Evolutionary conservation across 352 stramenopile species (phyloP), one percentile per base, ranked within the genome.

Genomic region (Thalassiosira hispida): DNA sequence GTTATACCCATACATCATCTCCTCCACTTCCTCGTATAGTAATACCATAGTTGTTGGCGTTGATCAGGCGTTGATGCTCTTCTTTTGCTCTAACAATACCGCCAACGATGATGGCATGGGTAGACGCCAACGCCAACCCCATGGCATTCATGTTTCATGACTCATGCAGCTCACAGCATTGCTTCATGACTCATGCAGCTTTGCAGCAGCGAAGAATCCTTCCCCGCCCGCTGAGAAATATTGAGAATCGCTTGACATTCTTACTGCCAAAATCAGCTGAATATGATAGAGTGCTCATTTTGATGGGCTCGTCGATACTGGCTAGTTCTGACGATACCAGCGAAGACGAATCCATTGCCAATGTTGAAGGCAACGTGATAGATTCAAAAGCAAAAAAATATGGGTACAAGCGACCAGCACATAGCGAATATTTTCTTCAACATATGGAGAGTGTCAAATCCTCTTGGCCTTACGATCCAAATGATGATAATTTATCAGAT

Each of bases 371-470:
- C 14, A 46, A 55, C 56, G 38, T 47, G 14, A 16, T 14, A 22
- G 40, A 42, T 65, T 52, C 20, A 3, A 49, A 49, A 35, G 29
- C 18, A 35, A 25, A 66, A 46, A 57, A 35, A 33, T 22, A 63
- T 11, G 18, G 11, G 1, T 81, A 75, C 52, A 65, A 52, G 6
- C 64, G 63, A 16, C 64, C 64, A 47, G 42, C 44, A 51, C 63
- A 81, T 25, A 71, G 56, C 44, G 63, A 81, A 18, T 69, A 29
- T 31, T 81, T 81, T 25, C 64, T 74, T 25, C n/a, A 23, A 20
- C 73, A 81, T 49, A 47, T 81, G 8, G 60, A 71, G 22, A 62
- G 59, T 25, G 73, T 81, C 4, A 70, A 61, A 23, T 62, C 64
- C 14, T 42, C 73, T 31, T 81, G 73, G 73, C 73, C 64, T 22